Base-by-base conservation (phyloP, 1,284 basidiomycete genomes). In the Athelia psychrophila region DNA sequence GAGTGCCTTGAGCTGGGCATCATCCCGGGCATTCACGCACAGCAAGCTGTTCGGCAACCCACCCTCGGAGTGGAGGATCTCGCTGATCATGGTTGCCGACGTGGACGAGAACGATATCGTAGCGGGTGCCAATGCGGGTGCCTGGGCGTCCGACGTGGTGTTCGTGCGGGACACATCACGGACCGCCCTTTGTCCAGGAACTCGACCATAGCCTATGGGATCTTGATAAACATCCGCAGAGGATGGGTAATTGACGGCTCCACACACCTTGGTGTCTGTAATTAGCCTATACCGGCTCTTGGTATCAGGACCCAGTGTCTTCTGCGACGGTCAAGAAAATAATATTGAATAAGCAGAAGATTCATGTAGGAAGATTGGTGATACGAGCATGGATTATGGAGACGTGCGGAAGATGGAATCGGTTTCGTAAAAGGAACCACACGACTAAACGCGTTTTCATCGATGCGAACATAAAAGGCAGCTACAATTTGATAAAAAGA, bases 101-200 rank as follows among this genome's bases (percentile, higher is more conserved):
- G 75, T 67, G 3, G 77, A 70, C 54, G 76, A 72, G 61, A 86
- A 85, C 8, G 86, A 86, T 54, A 93, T 83, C 0, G 92, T 94
- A 0, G 91, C 89, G 0, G 93, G 92, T 2, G 87, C 77, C 12
- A 95, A 73, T 0, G 83, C 75, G 0, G 91, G 91, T 0, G 92
- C 89, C 0, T 92, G 91, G 2, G 83, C 81, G 16, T 71, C 65
- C 0, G 84, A 88, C 2, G 84, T 86, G 16, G 84, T 85, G 59
- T 80, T 78, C 3, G 86, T 88, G 51, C 77, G 81, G 27, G 85
- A 88, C 40, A n/a, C n/a, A 75, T 68, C 18, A 77, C 71, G 9
- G 83, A 89, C 48, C 90, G 81, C 16, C 89, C 90, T 62, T 86
- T 87, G 72, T 94, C 93, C 40, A 95, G 73, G 64, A 95, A 91